These are phyloP conservation scores for Sugiyamaella sp. DNA, from an alignment of 1,139 yeast species.

Conservation along the genomic window DNA sequence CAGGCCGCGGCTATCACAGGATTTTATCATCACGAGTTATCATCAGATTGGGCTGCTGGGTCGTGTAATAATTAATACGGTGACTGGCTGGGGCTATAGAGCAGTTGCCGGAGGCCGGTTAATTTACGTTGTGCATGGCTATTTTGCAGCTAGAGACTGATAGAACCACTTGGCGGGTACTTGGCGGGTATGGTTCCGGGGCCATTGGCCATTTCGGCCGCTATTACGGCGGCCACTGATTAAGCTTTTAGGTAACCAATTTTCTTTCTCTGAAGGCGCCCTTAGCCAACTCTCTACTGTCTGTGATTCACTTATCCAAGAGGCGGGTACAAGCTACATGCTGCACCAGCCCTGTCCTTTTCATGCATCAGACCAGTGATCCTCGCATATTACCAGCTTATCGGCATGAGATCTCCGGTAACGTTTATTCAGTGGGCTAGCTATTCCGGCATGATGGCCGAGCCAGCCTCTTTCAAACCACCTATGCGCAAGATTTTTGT, in stretches of 20 bases:
- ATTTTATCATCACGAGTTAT: neutral
- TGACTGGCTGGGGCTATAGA: neutral
- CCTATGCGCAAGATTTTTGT: neutral
- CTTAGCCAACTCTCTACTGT: neutral
- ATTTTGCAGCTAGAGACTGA: too few relatives aligned
- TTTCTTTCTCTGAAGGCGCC: neutral
- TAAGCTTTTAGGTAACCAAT: neutral
- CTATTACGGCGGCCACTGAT: neutral
- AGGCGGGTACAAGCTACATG: slow-evolving; percentile 8
- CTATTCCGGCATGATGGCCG: slow-evolving; percentile 3
- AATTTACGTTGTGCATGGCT: too few relatives aligned
- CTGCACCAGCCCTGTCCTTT: slow-evolving; percentile 17
- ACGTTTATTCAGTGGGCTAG: slow-evolving; percentile 14
- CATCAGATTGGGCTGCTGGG: neutral
- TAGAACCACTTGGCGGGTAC: too few relatives aligned
- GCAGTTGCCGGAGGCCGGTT: neutral
- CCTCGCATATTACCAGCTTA: slow-evolving; percentile 7
- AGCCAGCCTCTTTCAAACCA: slow-evolving; percentile 4
- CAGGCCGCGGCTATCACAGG: too few relatives aligned
- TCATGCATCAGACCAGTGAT: slow-evolving; percentile 1
- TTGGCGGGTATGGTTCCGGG: too few relatives aligned
- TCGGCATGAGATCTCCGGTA: neutral
- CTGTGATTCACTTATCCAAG: slow-evolving; percentile 1
- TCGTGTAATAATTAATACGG: neutral
- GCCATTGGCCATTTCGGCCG: neutral